phyloP scores from a whole-genome alignment of 345 rosid genomes.

The Eucalyptus paniculata region DNA sequence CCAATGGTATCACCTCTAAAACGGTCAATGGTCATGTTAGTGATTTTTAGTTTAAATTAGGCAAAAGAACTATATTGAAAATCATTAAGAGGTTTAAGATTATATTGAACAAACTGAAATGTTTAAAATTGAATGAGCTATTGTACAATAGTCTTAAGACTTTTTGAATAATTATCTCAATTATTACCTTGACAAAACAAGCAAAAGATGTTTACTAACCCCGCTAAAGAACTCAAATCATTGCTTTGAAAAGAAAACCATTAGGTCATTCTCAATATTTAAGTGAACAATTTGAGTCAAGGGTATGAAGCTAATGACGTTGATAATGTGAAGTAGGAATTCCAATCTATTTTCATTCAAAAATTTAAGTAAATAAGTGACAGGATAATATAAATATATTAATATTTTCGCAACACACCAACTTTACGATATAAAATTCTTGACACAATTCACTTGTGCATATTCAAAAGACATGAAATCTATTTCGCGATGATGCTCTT shows the following conservation, averaged over 20 bases:
- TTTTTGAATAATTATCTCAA: neutral
- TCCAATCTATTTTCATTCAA: rapidly evolving
- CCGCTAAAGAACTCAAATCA: neutral
- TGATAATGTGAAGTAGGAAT: neutral
- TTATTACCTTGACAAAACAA: neutral
- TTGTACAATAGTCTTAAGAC: neutral
- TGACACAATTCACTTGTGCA: neutral
- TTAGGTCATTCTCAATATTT: neutral
- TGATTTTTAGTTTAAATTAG: neutral
- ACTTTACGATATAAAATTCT: neutral
- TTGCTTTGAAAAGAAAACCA: neutral
- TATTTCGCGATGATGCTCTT: neutral
- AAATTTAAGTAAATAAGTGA: neutral
- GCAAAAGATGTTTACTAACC: neutral
- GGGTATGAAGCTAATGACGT: neutral
- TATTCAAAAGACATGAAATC: neutral
- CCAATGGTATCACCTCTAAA: rapidly evolving
- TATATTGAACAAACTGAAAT: neutral
- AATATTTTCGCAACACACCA: neutral
- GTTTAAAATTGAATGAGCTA: rapidly evolving
- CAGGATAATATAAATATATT: neutral
- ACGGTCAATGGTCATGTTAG: rapidly evolving
- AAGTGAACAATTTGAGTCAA: neutral
- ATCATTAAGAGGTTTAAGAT: neutral
- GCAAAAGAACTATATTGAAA: neutral